These are phyloP conservation scores for Lactifluus echinatus DNA, from an alignment of 768 basidiomycete genomes.

Conservation along the genomic window DNA sequence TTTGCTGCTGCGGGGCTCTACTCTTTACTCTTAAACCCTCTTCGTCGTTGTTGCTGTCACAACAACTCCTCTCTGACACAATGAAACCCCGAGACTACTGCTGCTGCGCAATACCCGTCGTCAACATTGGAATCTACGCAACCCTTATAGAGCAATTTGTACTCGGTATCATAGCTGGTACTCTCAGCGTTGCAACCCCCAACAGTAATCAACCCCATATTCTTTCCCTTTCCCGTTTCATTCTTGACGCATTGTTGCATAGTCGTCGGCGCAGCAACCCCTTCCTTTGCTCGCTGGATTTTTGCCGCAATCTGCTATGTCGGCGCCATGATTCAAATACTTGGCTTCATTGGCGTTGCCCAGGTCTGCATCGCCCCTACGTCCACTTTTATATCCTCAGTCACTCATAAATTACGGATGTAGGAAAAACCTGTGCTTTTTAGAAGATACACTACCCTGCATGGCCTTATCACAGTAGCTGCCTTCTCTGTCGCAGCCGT, in stretches of 20 bases:
- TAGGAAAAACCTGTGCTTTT: slow-evolving; percentile 63
- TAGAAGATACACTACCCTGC: slow-evolving; percentile 60
- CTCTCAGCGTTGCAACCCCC: slow-evolving; percentile 69
- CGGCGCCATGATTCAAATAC: slow-evolving; percentile 63
- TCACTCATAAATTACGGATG: background rate
- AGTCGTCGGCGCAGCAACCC: slow-evolving; percentile 86
- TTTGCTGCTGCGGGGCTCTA: no score
- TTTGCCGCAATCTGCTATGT: slow-evolving; percentile 71
- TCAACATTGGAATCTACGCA: slow-evolving; percentile 85
- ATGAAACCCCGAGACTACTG: slow-evolving; percentile 85
- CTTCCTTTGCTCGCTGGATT: slow-evolving; percentile 64
- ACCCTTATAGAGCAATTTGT: slow-evolving; percentile 71
- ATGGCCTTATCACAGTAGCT: slow-evolving; percentile 43
- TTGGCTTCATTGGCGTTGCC: slow-evolving; percentile 82
- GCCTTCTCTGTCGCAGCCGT: slow-evolving; percentile 72
- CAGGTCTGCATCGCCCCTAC: slow-evolving; percentile 47
- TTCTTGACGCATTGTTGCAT: background rate
- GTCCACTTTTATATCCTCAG: background rate
- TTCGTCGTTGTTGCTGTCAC: background rate
- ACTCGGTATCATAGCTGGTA: slow-evolving; percentile 56
- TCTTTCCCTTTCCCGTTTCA: background rate
- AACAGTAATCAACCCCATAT: slow-evolving; percentile 59
- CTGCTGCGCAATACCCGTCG: slow-evolving; percentile 84
- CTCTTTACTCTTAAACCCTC: slow-evolving; percentile 8
- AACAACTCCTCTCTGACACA: slow-evolving; percentile 12